Percentiles rank a stretch among this genome's conserved stretches.
These are phyloP conservation scores for Venturia aucupariae DNA, from an alignment of 2,329 filamentous ascomycete genomes.

Conservation along the genomic window DNA sequence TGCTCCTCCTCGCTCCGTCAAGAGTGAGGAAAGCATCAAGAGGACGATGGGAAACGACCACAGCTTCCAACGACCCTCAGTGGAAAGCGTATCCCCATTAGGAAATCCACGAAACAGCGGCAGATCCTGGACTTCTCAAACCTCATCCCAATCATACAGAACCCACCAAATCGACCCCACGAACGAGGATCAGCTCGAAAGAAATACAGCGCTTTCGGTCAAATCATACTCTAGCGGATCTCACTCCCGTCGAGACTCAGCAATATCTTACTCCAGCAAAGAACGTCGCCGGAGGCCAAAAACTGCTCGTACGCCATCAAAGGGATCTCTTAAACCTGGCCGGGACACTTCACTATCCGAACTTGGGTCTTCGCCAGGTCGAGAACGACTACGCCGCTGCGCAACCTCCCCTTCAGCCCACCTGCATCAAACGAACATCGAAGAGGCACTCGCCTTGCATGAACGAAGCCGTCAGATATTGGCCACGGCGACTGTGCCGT, in stretches of 20 bases:
- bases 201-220: not conserved
- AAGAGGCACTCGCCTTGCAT: conserved; percentile 31
- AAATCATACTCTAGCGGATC: conserved; percentile 8
- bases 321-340: not conserved
- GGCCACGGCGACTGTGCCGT: not conserved
- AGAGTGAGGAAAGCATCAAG: not conserved
- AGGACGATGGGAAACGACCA: not conserved
- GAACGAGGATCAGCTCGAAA: not conserved
- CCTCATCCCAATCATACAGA: not conserved
- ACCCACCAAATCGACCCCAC: not conserved
- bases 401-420: conserved; percentile 25
- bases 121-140: not conserved
- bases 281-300: conserved; percentile 4
- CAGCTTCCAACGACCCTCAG: not conserved
- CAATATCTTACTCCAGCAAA: conserved; percentile 6
- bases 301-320: conserved; percentile 5
- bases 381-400: conserved; percentile 18
- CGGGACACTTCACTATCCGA: not conserved
- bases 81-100: not conserved
- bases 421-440: conserved; percentile 23
- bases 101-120: conserved; percentile 4
- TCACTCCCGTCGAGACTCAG: conserved; percentile 8
- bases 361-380: conserved; percentile 24
- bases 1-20: not conserved
- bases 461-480: conserved; percentile 29